Conservation (phyloP, 805 yeast genomes). For the Candida pseudofarinosa region DNA sequence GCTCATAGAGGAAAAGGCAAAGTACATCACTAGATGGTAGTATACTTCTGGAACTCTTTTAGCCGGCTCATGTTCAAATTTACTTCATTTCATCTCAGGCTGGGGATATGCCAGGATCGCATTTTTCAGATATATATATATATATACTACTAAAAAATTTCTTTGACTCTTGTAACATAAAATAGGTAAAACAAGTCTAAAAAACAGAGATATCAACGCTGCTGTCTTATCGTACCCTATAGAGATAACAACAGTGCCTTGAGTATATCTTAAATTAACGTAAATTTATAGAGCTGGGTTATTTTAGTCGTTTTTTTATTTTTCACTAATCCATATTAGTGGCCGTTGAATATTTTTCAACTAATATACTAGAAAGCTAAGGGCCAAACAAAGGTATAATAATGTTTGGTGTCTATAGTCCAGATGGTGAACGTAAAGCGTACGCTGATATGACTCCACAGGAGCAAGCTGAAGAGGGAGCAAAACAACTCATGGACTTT, state of each 20-base stretch:
- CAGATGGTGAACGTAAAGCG: slow-evolving; percentile 40
- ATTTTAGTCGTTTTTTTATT: neutral
- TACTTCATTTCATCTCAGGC: neutral
- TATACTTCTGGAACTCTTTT: neutral
- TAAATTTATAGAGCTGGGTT: too few relatives aligned
- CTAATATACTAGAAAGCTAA: neutral
- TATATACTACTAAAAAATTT: too few relatives aligned
- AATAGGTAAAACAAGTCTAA: neutral
- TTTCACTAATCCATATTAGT: neutral
- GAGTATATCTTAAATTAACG: too few relatives aligned
- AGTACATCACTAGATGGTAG: slow-evolving; percentile 7
- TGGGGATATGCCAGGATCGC: neutral
- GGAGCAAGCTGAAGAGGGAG: slow-evolving; percentile 91
- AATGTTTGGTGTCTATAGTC: slow-evolving; percentile 40
- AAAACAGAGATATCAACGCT: neutral
- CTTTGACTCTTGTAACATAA: neutral
- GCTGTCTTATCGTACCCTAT: neutral
- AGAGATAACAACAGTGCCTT: too few relatives aligned
- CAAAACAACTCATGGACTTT: slow-evolving; percentile 72
- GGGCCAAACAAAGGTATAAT: slow-evolving; percentile 2
- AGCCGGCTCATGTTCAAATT: neutral
- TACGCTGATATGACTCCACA: slow-evolving; percentile 77
- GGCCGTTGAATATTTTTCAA: neutral
- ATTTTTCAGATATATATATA: neutral
- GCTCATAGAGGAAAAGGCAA: slow-evolving; percentile 9